Evolutionary conservation across 2,329 filamentous ascomycete species (phyloP).

Genomic region (Exophiala dermatitidis): DNA sequence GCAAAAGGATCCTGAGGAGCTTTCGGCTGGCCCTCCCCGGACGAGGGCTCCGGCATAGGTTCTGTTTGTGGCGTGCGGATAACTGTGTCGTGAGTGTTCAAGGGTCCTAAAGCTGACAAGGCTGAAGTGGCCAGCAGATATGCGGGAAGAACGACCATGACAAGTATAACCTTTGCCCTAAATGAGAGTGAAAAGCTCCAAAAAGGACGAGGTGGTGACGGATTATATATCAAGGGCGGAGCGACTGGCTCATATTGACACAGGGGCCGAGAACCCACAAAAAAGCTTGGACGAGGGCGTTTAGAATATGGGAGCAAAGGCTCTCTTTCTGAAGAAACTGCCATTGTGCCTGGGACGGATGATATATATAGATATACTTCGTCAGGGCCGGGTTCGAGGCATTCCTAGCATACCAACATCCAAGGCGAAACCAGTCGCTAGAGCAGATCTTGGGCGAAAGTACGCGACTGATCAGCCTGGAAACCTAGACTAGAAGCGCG

Average conservation of each 20-base stretch:
- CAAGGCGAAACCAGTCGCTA: too few species aligned
- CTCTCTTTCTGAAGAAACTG: conserved; percentile 12
- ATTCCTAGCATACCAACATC: background rate
- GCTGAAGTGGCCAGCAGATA: conserved; percentile 20
- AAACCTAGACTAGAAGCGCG: too few species aligned
- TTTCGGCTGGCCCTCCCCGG: background rate
- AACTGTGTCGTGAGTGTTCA: conserved; percentile 14
- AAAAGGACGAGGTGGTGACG: background rate
- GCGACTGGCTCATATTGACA: conserved; percentile 5
- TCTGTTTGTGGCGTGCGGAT: conserved; percentile 11
- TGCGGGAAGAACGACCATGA: conserved; percentile 23
- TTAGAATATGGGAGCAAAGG: conserved; percentile 15
- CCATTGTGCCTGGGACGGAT: conserved; percentile 9
- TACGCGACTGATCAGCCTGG: too few species aligned
- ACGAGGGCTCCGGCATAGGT: conserved; percentile 5
- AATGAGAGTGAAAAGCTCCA: conserved; percentile 8
- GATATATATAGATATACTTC: conserved; percentile 4
- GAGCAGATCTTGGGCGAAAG: too few species aligned
- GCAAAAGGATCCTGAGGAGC: conserved; percentile 12
- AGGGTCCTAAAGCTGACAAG: conserved; percentile 9
- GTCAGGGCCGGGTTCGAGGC: conserved; percentile 12
- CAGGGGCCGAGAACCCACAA: conserved; percentile 6
- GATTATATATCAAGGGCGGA: background rate
- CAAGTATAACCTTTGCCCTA: conserved; percentile 14
- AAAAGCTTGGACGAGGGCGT: conserved; percentile 9